Evolutionary conservation across 257 asterid genomes (phyloP).

Genomic region (Salvia hispanica): DNA sequence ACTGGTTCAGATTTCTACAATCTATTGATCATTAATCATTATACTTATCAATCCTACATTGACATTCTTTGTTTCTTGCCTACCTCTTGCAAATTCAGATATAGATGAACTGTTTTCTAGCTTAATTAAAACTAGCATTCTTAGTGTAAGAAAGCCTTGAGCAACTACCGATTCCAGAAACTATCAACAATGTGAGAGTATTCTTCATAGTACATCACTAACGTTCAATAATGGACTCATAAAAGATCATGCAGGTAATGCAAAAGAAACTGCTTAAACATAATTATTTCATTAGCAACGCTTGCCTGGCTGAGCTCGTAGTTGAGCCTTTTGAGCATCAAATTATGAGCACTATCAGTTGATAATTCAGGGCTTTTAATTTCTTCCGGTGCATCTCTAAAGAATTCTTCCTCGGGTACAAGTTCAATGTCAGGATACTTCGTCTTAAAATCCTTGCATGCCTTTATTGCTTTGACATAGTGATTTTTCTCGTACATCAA

Average conservation of each 20-base stretch:
- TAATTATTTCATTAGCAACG: constrained; percentile 3
- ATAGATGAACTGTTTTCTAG: not conserved
- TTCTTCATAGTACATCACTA: not conserved
- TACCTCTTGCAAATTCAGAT: not conserved
- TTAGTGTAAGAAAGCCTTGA: not conserved
- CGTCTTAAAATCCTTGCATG: constrained; percentile 95
- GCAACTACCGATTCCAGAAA: constrained; percentile 7
- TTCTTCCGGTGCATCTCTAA: constrained; percentile 76
- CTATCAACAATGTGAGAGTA: not conserved
- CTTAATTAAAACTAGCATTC: constrained; percentile 12
- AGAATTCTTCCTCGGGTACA: constrained; percentile 87
- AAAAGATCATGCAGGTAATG: not conserved
- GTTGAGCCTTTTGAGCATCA: constrained; percentile 93
- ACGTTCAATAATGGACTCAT: constrained; percentile 7
- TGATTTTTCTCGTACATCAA: constrained; percentile 96
- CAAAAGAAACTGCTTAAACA: constrained; percentile 3
- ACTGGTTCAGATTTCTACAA: not conserved
- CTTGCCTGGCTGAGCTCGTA: constrained; percentile 87
- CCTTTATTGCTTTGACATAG: constrained; percentile 91
- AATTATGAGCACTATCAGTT: constrained; percentile 65
- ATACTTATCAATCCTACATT: not conserved
- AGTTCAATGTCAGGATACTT: constrained; percentile 87
- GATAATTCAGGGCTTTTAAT: constrained; percentile 69
- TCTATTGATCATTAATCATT: not conserved
- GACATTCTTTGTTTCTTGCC: not conserved